These are phyloP conservation scores for Tricholomella constricta DNA, from an alignment of 768 basidiomycete genomes.

Conservation along the genomic window DNA sequence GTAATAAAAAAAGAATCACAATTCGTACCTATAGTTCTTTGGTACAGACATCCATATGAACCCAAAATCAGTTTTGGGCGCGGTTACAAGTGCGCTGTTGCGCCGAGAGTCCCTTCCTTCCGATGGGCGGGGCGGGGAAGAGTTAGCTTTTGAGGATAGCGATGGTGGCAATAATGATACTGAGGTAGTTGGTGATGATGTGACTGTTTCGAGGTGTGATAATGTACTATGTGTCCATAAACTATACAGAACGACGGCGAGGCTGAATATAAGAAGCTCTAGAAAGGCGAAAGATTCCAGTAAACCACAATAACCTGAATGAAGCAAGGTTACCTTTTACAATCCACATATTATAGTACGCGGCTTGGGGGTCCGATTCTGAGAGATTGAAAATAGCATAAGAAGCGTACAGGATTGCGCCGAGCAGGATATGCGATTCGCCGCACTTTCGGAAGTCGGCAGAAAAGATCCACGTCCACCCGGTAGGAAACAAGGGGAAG, in stretches of 20 bases:
- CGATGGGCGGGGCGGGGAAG: conserved; percentile 38
- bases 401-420: conserved; percentile 59
- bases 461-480: conserved; percentile 46
- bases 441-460: conserved; percentile 63
- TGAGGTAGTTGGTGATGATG: conserved; percentile 14
- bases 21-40: conserved; percentile 73
- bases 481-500: conserved; percentile 44
- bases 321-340: conserved; percentile 46
- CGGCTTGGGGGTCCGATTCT: conserved; percentile 20
- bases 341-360: conserved; percentile 43
- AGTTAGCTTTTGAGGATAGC: conserved; percentile 24
- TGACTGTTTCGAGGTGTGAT: conserved; percentile 17
- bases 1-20: background rate
- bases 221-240: conserved; percentile 60
- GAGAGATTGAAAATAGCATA: conserved; percentile 45
- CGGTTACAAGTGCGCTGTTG: conserved; percentile 21
- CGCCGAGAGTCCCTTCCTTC: conserved; percentile 54
- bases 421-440: conserved; percentile 67
- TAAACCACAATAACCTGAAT: background rate
- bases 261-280: conserved; percentile 63
- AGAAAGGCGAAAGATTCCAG: conserved; percentile 10
- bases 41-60: conserved; percentile 92
- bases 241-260: conserved; percentile 60
- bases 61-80: conserved; percentile 56
- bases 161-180: conserved; percentile 23